Conservation (phyloP, 2,329 filamentous ascomycete species). For the Aspergillus proliferans region DNA sequence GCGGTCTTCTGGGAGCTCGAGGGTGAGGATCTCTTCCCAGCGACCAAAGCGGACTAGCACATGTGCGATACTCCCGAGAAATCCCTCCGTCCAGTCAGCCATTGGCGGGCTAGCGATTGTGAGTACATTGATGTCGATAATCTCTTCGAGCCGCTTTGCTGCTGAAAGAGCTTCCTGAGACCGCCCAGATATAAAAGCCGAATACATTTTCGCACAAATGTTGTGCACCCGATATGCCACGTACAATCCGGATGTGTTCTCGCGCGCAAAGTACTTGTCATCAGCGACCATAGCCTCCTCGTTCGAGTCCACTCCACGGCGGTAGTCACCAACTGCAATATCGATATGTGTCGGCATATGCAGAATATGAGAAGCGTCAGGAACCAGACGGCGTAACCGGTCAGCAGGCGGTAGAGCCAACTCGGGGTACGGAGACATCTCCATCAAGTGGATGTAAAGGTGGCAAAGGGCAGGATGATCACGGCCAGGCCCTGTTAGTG, state of each 20-base stretch:
- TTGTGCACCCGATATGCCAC: conserved; percentile 19
- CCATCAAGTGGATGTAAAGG: conserved; percentile 68
- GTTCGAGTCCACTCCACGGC: conserved; percentile 59
- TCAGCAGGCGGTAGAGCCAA: conserved; percentile 55
- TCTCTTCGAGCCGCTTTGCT: conserved; percentile 9
- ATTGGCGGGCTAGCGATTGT: conserved; percentile 62
- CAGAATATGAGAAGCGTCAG: conserved; percentile 61
- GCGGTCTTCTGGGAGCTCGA: conserved; percentile 51
- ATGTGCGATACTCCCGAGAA: conserved; percentile 60
- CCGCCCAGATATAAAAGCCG: conserved; percentile 12
- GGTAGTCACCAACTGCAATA: conserved; percentile 65
- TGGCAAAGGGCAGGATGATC: conserved; percentile 65
- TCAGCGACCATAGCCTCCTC: conserved; percentile 59
- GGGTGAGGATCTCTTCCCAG: conserved; percentile 58
- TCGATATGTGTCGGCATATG: conserved; percentile 76
- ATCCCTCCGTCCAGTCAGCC: conserved; percentile 70
- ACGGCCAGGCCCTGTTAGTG: conserved; percentile 44
- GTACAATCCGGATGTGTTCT: not conserved
- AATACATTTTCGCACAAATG: conserved; percentile 12
- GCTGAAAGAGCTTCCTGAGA: conserved; percentile 12
- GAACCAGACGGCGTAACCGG: conserved; percentile 55
- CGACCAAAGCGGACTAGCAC: conserved; percentile 64
- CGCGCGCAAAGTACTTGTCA: conserved; percentile 54
- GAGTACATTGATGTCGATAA: conserved; percentile 55
- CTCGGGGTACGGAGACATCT: conserved; percentile 64